Evolutionary conservation across 2,329 filamentous ascomycete genomes (phyloP), one percentile per base, ranked within the genome.

Genomic region (Hypoxylon sp.): DNA sequence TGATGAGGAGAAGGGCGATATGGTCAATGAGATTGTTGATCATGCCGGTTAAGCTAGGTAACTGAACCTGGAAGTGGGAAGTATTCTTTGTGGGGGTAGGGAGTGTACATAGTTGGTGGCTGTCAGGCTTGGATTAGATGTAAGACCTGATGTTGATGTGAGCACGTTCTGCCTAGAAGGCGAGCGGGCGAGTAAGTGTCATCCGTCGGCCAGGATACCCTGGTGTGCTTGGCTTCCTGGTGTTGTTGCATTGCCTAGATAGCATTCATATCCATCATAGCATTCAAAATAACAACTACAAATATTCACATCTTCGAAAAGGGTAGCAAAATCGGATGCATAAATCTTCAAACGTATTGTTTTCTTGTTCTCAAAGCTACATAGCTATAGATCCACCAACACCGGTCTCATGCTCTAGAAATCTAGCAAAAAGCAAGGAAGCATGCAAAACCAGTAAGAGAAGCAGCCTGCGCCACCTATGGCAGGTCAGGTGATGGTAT

Each of bases 1-100:
- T 88, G 83, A 93, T 63, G 78, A 90, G 79, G 83, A 78, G 55
- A 87, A 93, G 80, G 92, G 93, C 21, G 89, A 91, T 71, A 78
- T 98, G 69, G 87, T 95, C 28, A 97, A 90, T 76, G 95, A 98
- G 86, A 98, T 99, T 79, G 96, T 99, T 17, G 94, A 96, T 75
- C 95, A 98, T 82, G 89, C 92, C 70, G 94, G 95, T 62, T 98
- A 85, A 76, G 25, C 25, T 25, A 5, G 25, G 25, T 5, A 25
- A 32, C 11, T 21, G 5, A 11, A 7, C 7, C 25, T 32, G 5
- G 17, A 43, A 51, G 43, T 17, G 6, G 19, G 9, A 32, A 14
- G 38, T 43, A 10, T 21, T 14, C 25, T 21, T 17, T 46, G 6
- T 2, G n/a, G 13, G 52, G 14, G 17, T 56, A 11, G 11, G 3